A percentile compares a stretch with the other conserved stretches of the same genome.
Conservation (phyloP, 768 basidiomycete genomes). For the Tricholoma hemisulphureum region DNA sequence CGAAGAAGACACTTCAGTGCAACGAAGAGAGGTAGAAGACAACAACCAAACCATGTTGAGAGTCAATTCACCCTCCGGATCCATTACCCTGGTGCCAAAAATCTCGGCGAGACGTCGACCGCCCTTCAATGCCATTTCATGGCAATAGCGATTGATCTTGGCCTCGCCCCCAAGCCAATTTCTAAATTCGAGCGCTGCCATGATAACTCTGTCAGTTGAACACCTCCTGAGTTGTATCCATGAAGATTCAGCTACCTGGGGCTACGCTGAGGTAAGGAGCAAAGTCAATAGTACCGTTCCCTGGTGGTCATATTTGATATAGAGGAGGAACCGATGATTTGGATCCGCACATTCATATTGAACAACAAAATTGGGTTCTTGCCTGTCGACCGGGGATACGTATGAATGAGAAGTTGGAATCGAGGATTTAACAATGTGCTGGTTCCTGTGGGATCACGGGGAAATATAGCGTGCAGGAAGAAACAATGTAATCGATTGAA, state of each 20-base stretch:
- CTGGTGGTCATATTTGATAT: conserved; percentile 28
- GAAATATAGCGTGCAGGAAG: not conserved
- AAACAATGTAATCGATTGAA: not conserved
- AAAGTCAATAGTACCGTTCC: conserved; percentile 57
- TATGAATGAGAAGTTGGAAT: conserved; percentile 60
- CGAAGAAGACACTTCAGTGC: too few relatives aligned
- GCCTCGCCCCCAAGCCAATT: conserved; percentile 79
- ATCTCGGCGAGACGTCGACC: conserved; percentile 61
- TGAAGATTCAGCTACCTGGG: conserved; percentile 38
- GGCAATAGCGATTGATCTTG: conserved; percentile 73
- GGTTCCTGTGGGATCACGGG: conserved; percentile 45
- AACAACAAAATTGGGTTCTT: conserved; percentile 38
- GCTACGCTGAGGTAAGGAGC: conserved; percentile 48
- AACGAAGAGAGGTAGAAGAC: not conserved
- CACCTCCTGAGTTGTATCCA: not conserved
- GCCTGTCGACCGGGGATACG: conserved; percentile 38
- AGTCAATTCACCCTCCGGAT: conserved; percentile 61
- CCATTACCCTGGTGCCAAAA: conserved; percentile 64
- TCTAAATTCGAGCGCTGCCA: conserved; percentile 72
- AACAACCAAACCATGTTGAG: conserved; percentile 61
- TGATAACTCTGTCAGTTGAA: not conserved
- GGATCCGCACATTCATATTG: conserved; percentile 38
- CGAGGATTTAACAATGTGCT: conserved; percentile 56
- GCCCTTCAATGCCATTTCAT: conserved; percentile 65
- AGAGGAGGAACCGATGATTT: not conserved